Base-by-base conservation (phyloP, 176 grass and related monocot genomes). In the Puya raimondii region DNA sequence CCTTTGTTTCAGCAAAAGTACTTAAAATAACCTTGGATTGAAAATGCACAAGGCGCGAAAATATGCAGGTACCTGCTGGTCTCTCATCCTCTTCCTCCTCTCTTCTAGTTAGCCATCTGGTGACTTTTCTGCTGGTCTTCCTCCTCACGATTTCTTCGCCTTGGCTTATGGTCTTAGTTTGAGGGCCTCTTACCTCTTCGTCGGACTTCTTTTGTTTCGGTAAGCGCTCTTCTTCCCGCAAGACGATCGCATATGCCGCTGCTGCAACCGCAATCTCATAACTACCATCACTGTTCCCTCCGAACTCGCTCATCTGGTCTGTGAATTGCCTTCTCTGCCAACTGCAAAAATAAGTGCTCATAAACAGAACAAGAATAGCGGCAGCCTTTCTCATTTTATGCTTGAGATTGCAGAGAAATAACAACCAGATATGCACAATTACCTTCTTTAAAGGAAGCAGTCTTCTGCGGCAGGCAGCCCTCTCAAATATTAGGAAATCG, bases 81-180 rank as follows among this genome's bases (percentile, higher is more conserved):
- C 10, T 59, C 54, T 59, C 10, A 10, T 59, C 54, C 2, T 59
- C 20, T 21, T 9, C 15, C 54, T 59, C 54, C 72, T 85, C 84
- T 71, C 85, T 85, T 59, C 67, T 73, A 68, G 81, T 86, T 13
- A 90, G 69, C 94, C 89, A 90, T 68, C 82, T 92, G 48, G 85
- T 75, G 26, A 90, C 69, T 74, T 85, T 90, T 50, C 76, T 84
- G 57, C 81, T 79, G 25, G 52, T 74, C 84, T 70, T 77, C 12
- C 51, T 96, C 50, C 78, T 90, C 50, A 78, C 72, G 76, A 76
- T 84, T 65, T 83, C 81, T 70, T 47, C 78, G 51, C 47, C 84
- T 63, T 64, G 81, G 29, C 18, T 67, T 53, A 49, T 48, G 2
- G 48, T 48, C 23, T 18, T 66, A 12, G 69, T 27, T 21, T 58